Evolutionary conservation across 352 stramenopile genomes (phyloP), one percentile per base, ranked within the genome.

Genomic region (Globisporangium recalcitrans): DNA sequence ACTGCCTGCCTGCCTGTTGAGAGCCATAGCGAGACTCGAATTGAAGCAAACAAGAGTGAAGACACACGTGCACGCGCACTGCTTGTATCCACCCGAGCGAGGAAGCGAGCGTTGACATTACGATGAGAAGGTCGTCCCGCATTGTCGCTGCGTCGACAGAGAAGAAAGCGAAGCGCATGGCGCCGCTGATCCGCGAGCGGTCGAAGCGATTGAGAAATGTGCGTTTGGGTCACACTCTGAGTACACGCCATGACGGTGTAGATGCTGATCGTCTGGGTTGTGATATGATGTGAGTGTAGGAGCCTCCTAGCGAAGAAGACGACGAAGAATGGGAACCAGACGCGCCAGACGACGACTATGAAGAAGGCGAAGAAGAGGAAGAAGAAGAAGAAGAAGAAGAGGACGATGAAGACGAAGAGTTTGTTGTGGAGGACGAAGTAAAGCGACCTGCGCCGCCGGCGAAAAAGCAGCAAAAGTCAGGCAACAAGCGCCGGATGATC

Each of bases 71-170:
- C 36, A 21, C 38, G 3, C 38, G 9, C 32, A 14, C 32, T 10
- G 27, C 14, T 21, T 46, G 38, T 46, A 21, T 21, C 38, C 38
- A 46, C 2, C 16, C 31, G 26, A 55, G 42, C 14, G 40, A 32
- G 19, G 26, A 5, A 58, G n/a, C n/a, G 51, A 7, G 24, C 19
- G 24, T 1, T 19, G 29, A 29, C 1, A 57, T n/a, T 5, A 55
- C 24, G 51, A 92, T 88, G 80, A 74, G 83, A 21, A 72, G 83
- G n/a, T 92, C 83, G 27, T 75, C 77, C 52, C 78, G 83, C 27
- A 70, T 92, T 24, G 77, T 78, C 29, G 75, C 70, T 4, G 77
- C 64, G n/a, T 69, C 71, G 13, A 73, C 65, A 14, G 68, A 75
- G 36, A 79, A 82, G 40, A 71, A 73, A 21, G 66, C 68, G 40